Base-by-base conservation (phyloP, 805 yeast species). In the Starmera pachycereana region DNA sequence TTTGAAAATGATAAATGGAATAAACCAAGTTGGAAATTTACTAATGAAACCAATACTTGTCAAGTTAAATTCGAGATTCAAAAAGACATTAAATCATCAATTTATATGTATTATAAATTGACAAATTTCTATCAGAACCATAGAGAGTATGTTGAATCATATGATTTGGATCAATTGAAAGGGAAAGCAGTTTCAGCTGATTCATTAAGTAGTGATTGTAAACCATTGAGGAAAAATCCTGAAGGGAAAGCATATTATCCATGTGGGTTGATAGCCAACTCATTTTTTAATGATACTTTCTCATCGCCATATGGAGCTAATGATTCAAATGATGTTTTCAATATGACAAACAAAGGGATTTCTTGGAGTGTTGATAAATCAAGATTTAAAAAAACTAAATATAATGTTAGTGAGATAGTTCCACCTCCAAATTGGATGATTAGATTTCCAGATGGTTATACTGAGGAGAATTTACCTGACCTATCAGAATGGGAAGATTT, bases 101-200 rank as follows among this genome's bases (percentile, higher is more conserved):
- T 88, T 8, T 88, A 70, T 57, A 54, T 87, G 46, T 92, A 86
- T 63, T 92, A 92, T 64, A 78, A 79, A 49, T 66, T 92, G 52
- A 88, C 96, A 30, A 87, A 87, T 57, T 92, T 90, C 60, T 88
- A 71, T 60, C 97, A 92, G 60, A 92, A 92, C 59, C 98, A 92
- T 63, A 76, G 98, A 44, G 85, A 92, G 46, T 92, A 87, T 56
- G 97, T 90, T 29, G 78, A 77, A 44, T 82, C 95, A 9, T 84
- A 72, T 59, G 94, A 88, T 57, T 74, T 81, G 59, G 68, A 71
- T 33, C 98, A 92, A 61, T 57, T 92, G 37, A 75, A 76, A 44
- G 98, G 98, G 2, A 60, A 73, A 27, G 85, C 90, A 3, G 77
- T 81, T 8, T 40, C 70, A 0, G 64, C 65, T 4, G 69, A 61